Conservation (phyloP, 1,139 yeast genomes). For the Ogataea hybrid region DNA sequence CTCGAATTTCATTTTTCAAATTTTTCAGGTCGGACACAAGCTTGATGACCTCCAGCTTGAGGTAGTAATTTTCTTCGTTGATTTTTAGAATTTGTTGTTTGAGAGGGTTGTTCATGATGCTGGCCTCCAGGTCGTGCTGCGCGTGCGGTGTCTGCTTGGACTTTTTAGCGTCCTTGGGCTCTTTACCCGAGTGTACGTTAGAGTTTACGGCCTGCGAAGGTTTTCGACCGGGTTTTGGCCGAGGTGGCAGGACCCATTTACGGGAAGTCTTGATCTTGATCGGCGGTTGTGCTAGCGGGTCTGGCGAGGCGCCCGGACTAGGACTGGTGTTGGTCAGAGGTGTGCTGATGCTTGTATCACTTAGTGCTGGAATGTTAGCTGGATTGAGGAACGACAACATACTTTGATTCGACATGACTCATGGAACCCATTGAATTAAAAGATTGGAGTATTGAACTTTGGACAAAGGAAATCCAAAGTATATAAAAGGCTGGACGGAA, state of each 20-base stretch:
- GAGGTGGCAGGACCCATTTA: conserved; percentile 31
- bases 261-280: conserved; percentile 29
- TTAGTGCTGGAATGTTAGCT: conserved; percentile 5
- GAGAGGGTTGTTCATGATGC: conserved; percentile 29
- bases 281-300: conserved; percentile 10
- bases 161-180: conserved; percentile 10
- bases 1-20: conserved; percentile 25
- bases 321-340: conserved; percentile 8
- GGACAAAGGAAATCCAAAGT: conserved; percentile 7
- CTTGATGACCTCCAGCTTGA: conserved; percentile 34
- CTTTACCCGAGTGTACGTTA: conserved; percentile 2
- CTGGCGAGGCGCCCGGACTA: conserved; percentile 11
- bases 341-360: conserved; percentile 8
- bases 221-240: conserved; percentile 31
- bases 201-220: conserved; percentile 17
- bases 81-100: conserved; percentile 33
- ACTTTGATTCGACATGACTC: conserved; percentile 10
- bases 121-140: conserved; percentile 14
- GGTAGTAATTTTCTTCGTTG: conserved; percentile 36
- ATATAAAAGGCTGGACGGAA: conserved; percentile 12
- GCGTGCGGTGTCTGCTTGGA: conserved; percentile 1
- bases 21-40: conserved; percentile 33
- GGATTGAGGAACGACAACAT: not conserved
- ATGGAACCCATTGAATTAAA: conserved; percentile 8
- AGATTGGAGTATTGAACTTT: not conserved